phyloP scores from a whole-genome alignment of 1,139 yeast genomes.

The Yamadazyma atmosphaerica region DNA sequence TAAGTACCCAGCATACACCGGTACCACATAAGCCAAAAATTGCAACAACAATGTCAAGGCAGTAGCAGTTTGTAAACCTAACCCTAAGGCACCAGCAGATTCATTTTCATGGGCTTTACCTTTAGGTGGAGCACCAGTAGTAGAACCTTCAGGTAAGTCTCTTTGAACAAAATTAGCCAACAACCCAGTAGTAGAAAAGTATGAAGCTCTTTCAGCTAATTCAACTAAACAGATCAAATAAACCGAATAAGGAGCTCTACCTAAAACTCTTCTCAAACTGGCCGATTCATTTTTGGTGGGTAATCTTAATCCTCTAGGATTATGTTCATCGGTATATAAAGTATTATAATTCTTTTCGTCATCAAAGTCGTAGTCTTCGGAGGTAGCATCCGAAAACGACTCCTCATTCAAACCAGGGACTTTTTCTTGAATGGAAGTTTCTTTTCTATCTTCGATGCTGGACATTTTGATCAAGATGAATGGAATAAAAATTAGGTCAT shows the following conservation, averaged over 20 bases:
- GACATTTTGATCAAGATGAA: background rate
- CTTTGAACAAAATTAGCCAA: conserved; percentile 47
- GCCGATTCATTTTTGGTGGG: conserved; percentile 44
- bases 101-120: conserved; percentile 24
- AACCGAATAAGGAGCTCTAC: conserved; percentile 25
- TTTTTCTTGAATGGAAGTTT: conserved; percentile 3
- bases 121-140: conserved; percentile 42
- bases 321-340: conserved; percentile 27
- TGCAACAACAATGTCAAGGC: conserved; percentile 39
- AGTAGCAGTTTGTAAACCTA: conserved; percentile 41
- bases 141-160: conserved; percentile 51
- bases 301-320: conserved; percentile 33
- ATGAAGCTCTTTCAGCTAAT: conserved; percentile 49
- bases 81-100: conserved; percentile 43
- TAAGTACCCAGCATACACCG: conserved; percentile 44
- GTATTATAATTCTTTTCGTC: conserved; percentile 27
- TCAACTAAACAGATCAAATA: conserved; percentile 45
- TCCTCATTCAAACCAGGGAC: conserved; percentile 9
- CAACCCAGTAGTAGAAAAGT: conserved; percentile 43
- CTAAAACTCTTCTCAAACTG: conserved; percentile 42
- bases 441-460: conserved; percentile 3
- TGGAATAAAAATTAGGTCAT: no score
- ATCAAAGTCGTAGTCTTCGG: conserved; percentile 24
- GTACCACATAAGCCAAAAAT: conserved; percentile 44
- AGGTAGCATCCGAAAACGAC: conserved; percentile 12